Percentiles rank a stretch among this genome's conserved stretches.
Evolutionary conservation across 371 early-diverging fungal species (phyloP).

Genomic region (Saksenaea oblongispora): DNA sequence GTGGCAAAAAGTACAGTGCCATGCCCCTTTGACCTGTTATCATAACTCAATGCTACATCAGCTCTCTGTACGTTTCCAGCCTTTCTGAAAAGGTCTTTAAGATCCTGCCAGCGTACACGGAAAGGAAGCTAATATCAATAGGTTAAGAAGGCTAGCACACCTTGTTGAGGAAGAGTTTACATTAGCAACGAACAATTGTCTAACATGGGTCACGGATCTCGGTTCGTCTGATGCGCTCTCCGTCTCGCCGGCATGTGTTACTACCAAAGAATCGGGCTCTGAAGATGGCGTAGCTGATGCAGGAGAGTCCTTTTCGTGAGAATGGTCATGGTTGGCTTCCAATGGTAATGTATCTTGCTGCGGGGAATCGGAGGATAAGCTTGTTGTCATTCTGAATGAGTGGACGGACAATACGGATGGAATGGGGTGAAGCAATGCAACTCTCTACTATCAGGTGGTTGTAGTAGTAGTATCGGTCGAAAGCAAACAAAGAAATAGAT

Average conservation of each 20-base stretch:
- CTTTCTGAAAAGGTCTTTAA: conserved; percentile 80
- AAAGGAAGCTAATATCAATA: conserved; percentile 63
- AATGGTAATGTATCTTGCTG: conserved; percentile 4
- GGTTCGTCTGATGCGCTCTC: background rate
- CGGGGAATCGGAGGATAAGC: conserved; percentile 6
- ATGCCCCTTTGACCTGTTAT: conserved; percentile 72
- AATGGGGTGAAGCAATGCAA: background rate
- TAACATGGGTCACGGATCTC: conserved; percentile 18
- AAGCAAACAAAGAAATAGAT: background rate
- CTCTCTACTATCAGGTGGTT: background rate
- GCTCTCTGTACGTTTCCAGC: conserved; percentile 75
- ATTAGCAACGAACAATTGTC: conserved; percentile 30
- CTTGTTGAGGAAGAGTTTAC: conserved; percentile 2
- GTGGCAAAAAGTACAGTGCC: conserved; percentile 75
- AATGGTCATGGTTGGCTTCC: background rate
- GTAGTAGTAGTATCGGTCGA: background rate
- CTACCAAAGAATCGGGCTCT: background rate
- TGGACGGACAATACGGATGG: conserved; percentile 23
- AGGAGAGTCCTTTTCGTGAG: conserved; percentile 1
- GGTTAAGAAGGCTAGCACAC: background rate
- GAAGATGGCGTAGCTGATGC: conserved; percentile 1
- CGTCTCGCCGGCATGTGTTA: background rate
- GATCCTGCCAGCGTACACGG: conserved; percentile 78
- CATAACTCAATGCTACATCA: conserved; percentile 69
- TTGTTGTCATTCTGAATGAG: conserved; percentile 56